A percentile compares a stretch with the other conserved stretches of the same genome.
These are phyloP conservation scores for Glutinoglossum americanum DNA, from an alignment of 495 filamentous ascomycete species.

Conservation along the genomic window DNA sequence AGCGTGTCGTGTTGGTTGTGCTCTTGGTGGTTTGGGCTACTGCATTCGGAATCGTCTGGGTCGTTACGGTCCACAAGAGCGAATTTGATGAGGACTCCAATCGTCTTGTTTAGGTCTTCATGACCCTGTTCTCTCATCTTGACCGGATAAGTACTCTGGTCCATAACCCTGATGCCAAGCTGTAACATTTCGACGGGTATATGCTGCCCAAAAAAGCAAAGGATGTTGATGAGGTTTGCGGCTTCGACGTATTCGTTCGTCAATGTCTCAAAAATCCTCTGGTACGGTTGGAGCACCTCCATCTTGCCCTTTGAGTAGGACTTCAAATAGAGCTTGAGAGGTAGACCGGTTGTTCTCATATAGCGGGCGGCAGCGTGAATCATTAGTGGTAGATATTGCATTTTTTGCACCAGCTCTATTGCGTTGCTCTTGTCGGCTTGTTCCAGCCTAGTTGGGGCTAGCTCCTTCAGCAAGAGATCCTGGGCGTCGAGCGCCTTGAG, in stretches of 20 bases:
- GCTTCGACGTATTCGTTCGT: slow-evolving; percentile 30
- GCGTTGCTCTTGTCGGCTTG: slow-evolving; percentile 36
- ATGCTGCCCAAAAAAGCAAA: slow-evolving; percentile 53
- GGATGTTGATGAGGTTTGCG: slow-evolving; percentile 47
- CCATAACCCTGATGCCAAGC: slow-evolving; percentile 37
- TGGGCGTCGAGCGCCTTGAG: slow-evolving; percentile 37
- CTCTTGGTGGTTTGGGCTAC: slow-evolving; percentile 27
- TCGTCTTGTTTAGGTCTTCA: slow-evolving; percentile 42
- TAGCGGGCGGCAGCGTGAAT: slow-evolving; percentile 62
- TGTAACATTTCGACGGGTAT: slow-evolving; percentile 55
- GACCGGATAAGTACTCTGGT: slow-evolving; percentile 28
- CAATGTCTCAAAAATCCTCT: neutral
- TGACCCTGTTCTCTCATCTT: slow-evolving; percentile 26
- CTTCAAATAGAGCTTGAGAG: slow-evolving; percentile 42
- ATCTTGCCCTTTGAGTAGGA: slow-evolving; percentile 44
- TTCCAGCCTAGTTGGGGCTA: slow-evolving; percentile 28
- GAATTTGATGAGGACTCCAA: slow-evolving; percentile 44
- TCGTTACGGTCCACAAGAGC: slow-evolving; percentile 48
- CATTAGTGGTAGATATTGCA: slow-evolving; percentile 53
- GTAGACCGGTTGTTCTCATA: slow-evolving; percentile 46
- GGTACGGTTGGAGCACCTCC: slow-evolving; percentile 39
- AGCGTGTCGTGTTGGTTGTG: slow-evolving; percentile 35
- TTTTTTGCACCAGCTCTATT: slow-evolving; percentile 41
- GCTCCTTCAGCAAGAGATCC: slow-evolving; percentile 33
- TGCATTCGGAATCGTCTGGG: slow-evolving; percentile 17